Percentiles rank a stretch among this genome's conserved stretches.
These are phyloP conservation scores for Elongisporangium undulatum DNA, from an alignment of 352 stramenopile species.

Conservation along the genomic window DNA sequence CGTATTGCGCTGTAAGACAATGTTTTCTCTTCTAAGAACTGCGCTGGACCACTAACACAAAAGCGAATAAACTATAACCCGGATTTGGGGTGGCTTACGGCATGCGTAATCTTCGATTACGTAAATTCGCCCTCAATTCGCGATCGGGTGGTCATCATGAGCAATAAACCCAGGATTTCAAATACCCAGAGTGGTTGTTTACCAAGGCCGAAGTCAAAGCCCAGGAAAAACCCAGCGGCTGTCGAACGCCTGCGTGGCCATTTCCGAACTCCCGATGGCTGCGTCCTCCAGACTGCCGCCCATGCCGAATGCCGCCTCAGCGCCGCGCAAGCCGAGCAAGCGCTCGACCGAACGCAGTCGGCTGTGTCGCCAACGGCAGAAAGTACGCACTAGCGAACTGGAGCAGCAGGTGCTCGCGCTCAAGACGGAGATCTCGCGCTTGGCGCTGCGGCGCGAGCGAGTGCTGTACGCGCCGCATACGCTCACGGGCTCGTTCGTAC, in stretches of 20 bases:
- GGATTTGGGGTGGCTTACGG: no score
- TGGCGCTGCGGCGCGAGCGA: background rate
- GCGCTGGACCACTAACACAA: no score
- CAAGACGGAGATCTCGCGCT: background rate
- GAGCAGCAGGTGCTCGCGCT: background rate
- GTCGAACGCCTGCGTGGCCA: background rate
- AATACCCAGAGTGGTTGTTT: no score
- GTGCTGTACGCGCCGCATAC: background rate
- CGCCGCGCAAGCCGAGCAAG: background rate
- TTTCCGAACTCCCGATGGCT: background rate
- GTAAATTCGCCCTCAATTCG: no score
- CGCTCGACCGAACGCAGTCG: background rate
- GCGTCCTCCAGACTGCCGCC: background rate
- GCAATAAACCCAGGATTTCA: background rate
- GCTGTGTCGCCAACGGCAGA: background rate
- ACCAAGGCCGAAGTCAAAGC: no score
- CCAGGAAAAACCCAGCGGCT: background rate
- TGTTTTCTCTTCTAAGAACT: no score
- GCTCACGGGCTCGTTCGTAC: background rate
- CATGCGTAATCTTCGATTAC: no score
- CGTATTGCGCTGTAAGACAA: no score
- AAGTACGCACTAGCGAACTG: background rate
- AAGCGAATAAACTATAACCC: no score
- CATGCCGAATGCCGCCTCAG: background rate
- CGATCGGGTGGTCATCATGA: background rate